These are phyloP conservation scores for Boletus eberwhitei DNA, from an alignment of 768 basidiomycete species.

Conservation along the genomic window DNA sequence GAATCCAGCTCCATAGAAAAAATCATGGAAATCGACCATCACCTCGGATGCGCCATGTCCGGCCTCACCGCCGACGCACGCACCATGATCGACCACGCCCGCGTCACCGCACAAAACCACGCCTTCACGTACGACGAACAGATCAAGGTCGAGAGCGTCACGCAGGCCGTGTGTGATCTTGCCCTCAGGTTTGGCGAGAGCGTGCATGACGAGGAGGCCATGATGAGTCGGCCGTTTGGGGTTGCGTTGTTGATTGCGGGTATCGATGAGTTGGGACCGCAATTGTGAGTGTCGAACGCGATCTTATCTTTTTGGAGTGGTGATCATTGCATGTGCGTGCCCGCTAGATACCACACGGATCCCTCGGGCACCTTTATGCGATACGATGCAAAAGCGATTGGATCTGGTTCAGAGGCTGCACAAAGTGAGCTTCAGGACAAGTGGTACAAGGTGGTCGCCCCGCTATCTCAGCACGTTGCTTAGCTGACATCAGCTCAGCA, in stretches of 20 bases:
- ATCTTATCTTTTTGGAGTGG: background rate
- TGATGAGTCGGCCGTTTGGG: slow-evolving; percentile 99
- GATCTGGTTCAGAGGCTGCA: slow-evolving; percentile 95
- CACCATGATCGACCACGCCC: slow-evolving; percentile 99
- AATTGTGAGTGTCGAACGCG: slow-evolving; percentile 62
- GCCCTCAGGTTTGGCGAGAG: slow-evolving; percentile 98
- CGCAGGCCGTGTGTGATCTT: slow-evolving; percentile 97
- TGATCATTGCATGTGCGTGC: slow-evolving; percentile 2
- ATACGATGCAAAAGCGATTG: slow-evolving; percentile 98
- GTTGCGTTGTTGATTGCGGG: slow-evolving; percentile 98
- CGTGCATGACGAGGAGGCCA: slow-evolving; percentile 96
- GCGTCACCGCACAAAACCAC: slow-evolving; percentile 95
- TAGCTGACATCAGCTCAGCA: slow-evolving; percentile 47
- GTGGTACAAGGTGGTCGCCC: slow-evolving; percentile 76
- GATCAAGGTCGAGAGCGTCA: slow-evolving; percentile 97
- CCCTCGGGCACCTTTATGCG: slow-evolving; percentile 97
- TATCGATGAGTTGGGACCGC: slow-evolving; percentile 91
- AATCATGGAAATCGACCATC: slow-evolving; percentile 98
- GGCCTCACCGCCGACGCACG: slow-evolving; percentile 96
- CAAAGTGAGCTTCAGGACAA: slow-evolving; percentile 96
- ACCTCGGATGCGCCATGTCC: slow-evolving; percentile 98
- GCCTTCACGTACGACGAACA: slow-evolving; percentile 94
- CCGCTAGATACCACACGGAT: slow-evolving; percentile 87
- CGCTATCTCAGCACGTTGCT: background rate
- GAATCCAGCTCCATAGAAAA: slow-evolving; percentile 97